A percentile compares a stretch with the other conserved stretches of the same genome.
These are phyloP conservation scores for Lipomyces lipofer DNA, from an alignment of 805 yeast species.

Conservation along the genomic window DNA sequence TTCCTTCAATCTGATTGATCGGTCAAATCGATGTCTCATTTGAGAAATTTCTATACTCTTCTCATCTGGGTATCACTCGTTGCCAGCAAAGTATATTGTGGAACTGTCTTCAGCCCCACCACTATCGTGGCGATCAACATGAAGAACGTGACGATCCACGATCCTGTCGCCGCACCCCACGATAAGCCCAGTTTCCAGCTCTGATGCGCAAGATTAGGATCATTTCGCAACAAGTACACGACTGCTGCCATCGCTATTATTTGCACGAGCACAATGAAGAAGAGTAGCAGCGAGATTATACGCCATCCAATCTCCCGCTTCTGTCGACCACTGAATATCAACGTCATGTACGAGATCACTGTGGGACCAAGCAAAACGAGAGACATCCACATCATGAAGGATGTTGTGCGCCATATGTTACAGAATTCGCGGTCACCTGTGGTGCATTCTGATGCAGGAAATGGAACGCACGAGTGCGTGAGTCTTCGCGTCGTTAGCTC, in stretches of 20 bases:
- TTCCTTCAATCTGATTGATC: too few relatives aligned
- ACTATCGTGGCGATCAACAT: conserved; percentile 13
- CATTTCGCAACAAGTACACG: conserved; percentile 12
- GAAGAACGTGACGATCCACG: conserved; percentile 11
- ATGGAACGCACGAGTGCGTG: conserved; percentile 17
- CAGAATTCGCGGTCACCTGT: conserved; percentile 26
- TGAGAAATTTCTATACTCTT: too few relatives aligned
- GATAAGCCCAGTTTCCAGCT: conserved; percentile 21
- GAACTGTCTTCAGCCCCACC: conserved; percentile 20
- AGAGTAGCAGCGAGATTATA: conserved; percentile 14
- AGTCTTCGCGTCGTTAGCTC: conserved; percentile 6
- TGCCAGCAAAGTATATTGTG: conserved; percentile 10
- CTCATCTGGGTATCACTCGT: too few relatives aligned
- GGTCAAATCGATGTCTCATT: too few relatives aligned
- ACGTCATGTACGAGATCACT: conserved; percentile 18
- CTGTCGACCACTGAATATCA: conserved; percentile 14
- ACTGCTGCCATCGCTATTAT: conserved; percentile 18
- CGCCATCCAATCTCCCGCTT: conserved; percentile 25
- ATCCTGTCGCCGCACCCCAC: conserved; percentile 16
- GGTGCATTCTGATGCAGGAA: conserved; percentile 18
- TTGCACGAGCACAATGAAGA: conserved; percentile 15
- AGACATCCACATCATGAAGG: conserved; percentile 28
- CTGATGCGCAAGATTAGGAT: conserved; percentile 8
- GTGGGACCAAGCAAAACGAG: conserved; percentile 21
- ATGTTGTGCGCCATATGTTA: conserved; percentile 24